Percentiles rank a stretch among this genome's conserved stretches.
phyloP scores from a whole-genome alignment of 2,329 filamentous ascomycete genomes.

The Fusarium aywerte region DNA sequence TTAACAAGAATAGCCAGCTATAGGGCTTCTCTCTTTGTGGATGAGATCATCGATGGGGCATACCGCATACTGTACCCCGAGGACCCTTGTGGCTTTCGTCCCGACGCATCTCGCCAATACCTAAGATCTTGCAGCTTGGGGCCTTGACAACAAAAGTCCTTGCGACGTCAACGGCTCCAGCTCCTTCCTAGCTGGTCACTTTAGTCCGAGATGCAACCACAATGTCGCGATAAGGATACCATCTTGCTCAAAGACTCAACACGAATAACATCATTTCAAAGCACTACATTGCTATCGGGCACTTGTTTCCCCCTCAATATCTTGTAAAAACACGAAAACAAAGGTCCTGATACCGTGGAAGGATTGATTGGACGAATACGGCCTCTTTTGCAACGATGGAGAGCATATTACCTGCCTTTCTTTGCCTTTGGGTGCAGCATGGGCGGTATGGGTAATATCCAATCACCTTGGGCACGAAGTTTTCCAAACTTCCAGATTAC shows the following conservation, averaged over 20 bases:
- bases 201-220: not conserved
- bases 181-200: constrained; percentile 40
- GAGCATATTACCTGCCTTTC: not conserved
- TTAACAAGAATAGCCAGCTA: not conserved
- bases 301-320: not conserved
- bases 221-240: constrained; percentile 26
- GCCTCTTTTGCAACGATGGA: not conserved
- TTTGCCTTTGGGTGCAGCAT: not conserved
- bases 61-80: constrained; percentile 15
- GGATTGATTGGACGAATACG: not conserved
- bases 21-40: constrained; percentile 1
- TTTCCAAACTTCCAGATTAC: constrained; percentile 17
- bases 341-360: constrained; percentile 11
- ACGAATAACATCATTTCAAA: not conserved
- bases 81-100: constrained; percentile 8
- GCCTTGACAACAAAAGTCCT: constrained; percentile 32
- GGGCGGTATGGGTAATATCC: not conserved
- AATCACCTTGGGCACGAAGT: not conserved
- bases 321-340: constrained; percentile 4
- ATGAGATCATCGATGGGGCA: constrained; percentile 22
- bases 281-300: not conserved
- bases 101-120: constrained; percentile 4
- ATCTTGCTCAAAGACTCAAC: constrained; percentile 15
- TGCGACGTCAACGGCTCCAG: constrained; percentile 9
- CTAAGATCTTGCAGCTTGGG: constrained; percentile 3